Percentiles rank a stretch among this genome's conserved stretches.
Conservation (phyloP, 2,329 filamentous ascomycete species). For the Aspergillus sp. region DNA sequence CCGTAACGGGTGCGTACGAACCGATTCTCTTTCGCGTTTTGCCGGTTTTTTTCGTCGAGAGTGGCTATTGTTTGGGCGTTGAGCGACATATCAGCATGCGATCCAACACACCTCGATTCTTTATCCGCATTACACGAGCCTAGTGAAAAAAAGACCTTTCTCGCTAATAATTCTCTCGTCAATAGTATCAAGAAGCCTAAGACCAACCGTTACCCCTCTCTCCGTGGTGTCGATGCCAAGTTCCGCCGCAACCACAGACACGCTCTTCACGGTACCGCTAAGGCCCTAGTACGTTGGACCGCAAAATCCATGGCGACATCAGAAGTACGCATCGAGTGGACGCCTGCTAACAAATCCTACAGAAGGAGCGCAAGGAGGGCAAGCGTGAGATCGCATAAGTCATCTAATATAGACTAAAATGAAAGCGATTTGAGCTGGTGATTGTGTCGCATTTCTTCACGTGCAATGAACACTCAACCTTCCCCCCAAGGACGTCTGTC, state of each 20-base stretch:
- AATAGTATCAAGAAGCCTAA: conserved; percentile 99
- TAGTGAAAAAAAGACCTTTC: neutral
- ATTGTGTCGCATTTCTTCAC: conserved; percentile 22
- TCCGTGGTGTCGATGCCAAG: conserved; percentile 99
- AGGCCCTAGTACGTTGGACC: conserved; percentile 76
- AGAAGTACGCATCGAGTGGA: neutral
- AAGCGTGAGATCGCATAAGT: conserved; percentile 83
- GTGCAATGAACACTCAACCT: conserved; percentile 28
- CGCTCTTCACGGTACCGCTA: conserved; percentile 98
- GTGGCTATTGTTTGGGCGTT: conserved; percentile 10
- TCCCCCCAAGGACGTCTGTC: conserved; percentile 21
- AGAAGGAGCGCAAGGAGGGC: conserved; percentile 98
- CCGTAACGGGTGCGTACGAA: conserved; percentile 83
- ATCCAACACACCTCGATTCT: neutral
- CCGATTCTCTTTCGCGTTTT: conserved; percentile 8
- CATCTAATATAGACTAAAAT: conserved; percentile 32
- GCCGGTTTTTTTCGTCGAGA: neutral
- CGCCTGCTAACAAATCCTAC: conserved; percentile 40
- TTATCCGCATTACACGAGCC: neutral
- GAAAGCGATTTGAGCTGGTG: conserved; percentile 35
- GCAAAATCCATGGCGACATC: neutral
- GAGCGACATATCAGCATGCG: conserved; percentile 1
- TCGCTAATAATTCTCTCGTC: conserved; percentile 24
- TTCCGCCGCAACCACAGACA: conserved; percentile 99
- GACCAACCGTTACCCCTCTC: conserved; percentile 96